These are phyloP conservation scores for Candida railenensis DNA, from an alignment of 805 yeast genomes.

Conservation along the genomic window DNA sequence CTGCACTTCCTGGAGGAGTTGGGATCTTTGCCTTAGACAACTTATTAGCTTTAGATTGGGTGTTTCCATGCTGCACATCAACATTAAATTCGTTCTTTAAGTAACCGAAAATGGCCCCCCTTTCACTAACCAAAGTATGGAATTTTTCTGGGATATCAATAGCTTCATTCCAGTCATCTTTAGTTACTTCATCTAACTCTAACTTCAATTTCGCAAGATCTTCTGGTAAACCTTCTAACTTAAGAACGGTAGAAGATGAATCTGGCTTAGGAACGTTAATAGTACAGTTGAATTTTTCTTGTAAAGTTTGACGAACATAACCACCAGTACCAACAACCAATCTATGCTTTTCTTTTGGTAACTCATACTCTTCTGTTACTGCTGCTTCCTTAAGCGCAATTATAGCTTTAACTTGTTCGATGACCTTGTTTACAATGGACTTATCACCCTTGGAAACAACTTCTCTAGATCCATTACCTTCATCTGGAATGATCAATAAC, in stretches of 20 bases:
- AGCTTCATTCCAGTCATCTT: constrained; percentile 54
- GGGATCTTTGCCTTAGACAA: constrained; percentile 43
- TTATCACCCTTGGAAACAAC: constrained; percentile 76
- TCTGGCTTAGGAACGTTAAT: constrained; percentile 66
- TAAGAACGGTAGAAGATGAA: constrained; percentile 49
- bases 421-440: constrained; percentile 65
- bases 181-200: constrained; percentile 59
- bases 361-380: constrained; percentile 47
- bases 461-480: constrained; percentile 54
- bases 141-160: constrained; percentile 56
- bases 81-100: constrained; percentile 53
- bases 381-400: constrained; percentile 65
- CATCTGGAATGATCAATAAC: constrained; percentile 68
- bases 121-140: constrained; percentile 63
- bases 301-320: constrained; percentile 65
- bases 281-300: constrained; percentile 63
- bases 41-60: constrained; percentile 48
- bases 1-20: constrained; percentile 48
- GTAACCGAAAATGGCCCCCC: constrained; percentile 60
- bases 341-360: constrained; percentile 75
- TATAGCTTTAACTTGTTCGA: constrained; percentile 58
- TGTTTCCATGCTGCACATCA: constrained; percentile 58
- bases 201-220: constrained; percentile 61
- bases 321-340: constrained; percentile 83
- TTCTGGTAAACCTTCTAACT: constrained; percentile 65